These are phyloP conservation scores for Neofusicoccum parvum DNA, from an alignment of 2,329 filamentous ascomycete genomes.

Conservation along the genomic window DNA sequence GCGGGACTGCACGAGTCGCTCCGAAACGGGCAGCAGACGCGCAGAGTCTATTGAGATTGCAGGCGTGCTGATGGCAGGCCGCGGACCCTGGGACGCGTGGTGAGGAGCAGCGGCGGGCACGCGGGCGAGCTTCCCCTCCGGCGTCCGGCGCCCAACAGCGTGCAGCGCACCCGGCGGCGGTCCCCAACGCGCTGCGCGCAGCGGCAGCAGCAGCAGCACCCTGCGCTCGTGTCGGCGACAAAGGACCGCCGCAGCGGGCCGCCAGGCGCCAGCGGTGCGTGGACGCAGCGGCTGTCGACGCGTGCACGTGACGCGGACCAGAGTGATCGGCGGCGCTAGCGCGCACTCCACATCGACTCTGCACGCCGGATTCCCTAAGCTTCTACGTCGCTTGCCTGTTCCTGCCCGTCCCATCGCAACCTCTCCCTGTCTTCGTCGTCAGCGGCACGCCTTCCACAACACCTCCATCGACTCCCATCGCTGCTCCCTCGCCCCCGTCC, in stretches of 20 bases:
- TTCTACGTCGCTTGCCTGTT: slow-evolving; percentile 19
- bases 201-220: too few species aligned
- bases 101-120: background rate
- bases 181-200: too few species aligned
- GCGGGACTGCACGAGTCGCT: background rate
- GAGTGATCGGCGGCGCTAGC: background rate
- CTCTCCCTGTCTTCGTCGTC: background rate
- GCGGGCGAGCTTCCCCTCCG: background rate
- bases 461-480: slow-evolving; percentile 18
- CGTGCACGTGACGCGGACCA: background rate
- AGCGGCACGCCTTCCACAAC: slow-evolving; percentile 7
- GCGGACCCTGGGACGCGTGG: too few species aligned
- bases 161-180: too few species aligned
- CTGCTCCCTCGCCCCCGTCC: slow-evolving; percentile 25
- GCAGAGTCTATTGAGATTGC: slow-evolving; percentile 9
- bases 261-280: background rate
- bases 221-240: too few species aligned
- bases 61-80: background rate
- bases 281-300: background rate
- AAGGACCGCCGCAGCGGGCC: background rate
- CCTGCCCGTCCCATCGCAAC: slow-evolving; percentile 11
- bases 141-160: too few species aligned
- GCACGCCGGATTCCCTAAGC: background rate
- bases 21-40: background rate
- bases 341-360: background rate